Percentiles rank a stretch among this genome's conserved stretches.
These are phyloP conservation scores for Pythium sukuiense DNA, from an alignment of 352 stramenopile genomes.

Conservation along the genomic window DNA sequence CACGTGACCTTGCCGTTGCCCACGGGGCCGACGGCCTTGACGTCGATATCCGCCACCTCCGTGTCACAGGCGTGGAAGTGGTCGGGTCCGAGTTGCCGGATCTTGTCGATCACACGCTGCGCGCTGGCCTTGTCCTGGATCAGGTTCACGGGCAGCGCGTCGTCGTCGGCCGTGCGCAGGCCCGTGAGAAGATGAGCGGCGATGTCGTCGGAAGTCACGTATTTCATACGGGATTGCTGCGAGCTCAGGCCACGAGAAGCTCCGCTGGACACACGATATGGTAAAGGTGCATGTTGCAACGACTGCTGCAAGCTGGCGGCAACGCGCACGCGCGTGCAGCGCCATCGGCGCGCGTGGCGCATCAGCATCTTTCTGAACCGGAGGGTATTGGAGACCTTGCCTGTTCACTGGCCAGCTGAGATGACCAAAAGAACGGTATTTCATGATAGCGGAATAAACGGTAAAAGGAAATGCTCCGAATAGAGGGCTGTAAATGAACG, in stretches of 20 bases:
- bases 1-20: slow-evolving; percentile 98
- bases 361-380: slow-evolving; percentile 7
- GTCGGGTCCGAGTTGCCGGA: slow-evolving; percentile 54
- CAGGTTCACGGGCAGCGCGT: slow-evolving; percentile 69
- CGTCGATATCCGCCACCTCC: slow-evolving; percentile 97
- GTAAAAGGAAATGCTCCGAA: too few species aligned
- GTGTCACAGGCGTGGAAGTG: slow-evolving; percentile 97
- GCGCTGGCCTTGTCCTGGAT: slow-evolving; percentile 73
- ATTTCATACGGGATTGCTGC: slow-evolving; percentile 35
- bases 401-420: slow-evolving; percentile 6
- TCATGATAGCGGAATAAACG: too few species aligned
- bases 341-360: slow-evolving; percentile 6
- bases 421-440: background rate
- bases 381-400: background rate
- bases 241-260: slow-evolving; percentile 5
- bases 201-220: slow-evolving; percentile 73
- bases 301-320: background rate
- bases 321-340: background rate
- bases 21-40: slow-evolving; percentile 93
- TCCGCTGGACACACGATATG: background rate
- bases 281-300: background rate
- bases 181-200: slow-evolving; percentile 52
- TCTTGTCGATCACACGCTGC: slow-evolving; percentile 57
- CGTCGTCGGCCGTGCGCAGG: slow-evolving; percentile 65
- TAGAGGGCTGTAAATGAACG: too few species aligned